phyloP scores from a whole-genome alignment of 495 filamentous ascomycete genomes.

The Penicillium canescens region DNA sequence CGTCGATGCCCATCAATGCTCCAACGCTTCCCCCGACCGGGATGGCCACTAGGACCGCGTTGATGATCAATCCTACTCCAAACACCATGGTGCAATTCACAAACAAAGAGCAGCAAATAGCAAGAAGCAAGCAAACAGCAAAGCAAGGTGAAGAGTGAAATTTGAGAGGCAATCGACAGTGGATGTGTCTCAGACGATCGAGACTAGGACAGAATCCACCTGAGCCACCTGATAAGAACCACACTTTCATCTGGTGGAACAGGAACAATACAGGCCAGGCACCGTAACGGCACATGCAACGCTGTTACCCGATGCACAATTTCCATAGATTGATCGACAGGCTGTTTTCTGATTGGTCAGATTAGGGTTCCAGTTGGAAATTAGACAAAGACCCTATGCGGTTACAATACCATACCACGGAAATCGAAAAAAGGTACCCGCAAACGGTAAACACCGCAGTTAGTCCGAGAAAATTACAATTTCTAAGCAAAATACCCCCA shows the following conservation, averaged over 20 bases:
- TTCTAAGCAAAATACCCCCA: too few species aligned
- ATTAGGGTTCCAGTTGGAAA: neutral
- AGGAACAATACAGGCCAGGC: neutral
- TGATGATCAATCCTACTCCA: conserved; percentile 34
- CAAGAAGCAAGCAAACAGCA: neutral
- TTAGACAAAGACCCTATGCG: neutral
- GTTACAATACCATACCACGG: neutral
- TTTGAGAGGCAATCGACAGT: neutral
- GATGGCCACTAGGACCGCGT: conserved; percentile 35
- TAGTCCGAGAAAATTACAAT: too few species aligned
- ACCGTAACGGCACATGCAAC: conserved; percentile 2
- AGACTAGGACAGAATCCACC: neutral
- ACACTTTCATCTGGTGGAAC: neutral
- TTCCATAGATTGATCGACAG: neutral
- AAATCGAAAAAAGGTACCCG: neutral
- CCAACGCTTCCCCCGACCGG: conserved; percentile 41
- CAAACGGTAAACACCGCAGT: neutral
- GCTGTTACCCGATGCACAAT: neutral
- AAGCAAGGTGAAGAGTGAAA: neutral
- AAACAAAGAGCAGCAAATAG: neutral
- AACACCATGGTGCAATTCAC: conserved; percentile 5
- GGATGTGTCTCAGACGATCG: conserved; percentile 2
- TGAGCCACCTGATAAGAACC: too few species aligned
- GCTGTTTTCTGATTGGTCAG: neutral
- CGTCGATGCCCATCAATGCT: conserved; percentile 38